Evolutionary conservation across 2,329 filamentous ascomycete species (phyloP).

Genomic region (Cladophialophora chaetospira): DNA sequence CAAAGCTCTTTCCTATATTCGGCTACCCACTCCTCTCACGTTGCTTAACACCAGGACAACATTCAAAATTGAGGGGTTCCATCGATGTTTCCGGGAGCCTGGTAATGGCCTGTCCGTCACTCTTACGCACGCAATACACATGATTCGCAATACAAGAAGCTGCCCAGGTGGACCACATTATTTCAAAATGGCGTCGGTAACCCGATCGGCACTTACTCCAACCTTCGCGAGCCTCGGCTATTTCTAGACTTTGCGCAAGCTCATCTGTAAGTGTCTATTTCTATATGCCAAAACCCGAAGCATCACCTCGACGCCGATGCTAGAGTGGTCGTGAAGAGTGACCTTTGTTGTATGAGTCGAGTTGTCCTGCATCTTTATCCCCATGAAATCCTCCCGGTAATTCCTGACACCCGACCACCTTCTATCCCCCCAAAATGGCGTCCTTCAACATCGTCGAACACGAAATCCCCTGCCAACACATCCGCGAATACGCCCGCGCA

Average conservation of each 20-base stretch:
- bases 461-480: conserved; percentile 50
- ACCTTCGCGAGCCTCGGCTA: too few relatives aligned
- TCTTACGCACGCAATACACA: neutral
- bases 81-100: neutral
- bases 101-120: neutral
- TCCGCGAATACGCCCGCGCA: conserved; percentile 54
- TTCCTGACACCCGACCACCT: neutral
- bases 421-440: conserved; percentile 32
- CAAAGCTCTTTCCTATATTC: too few relatives aligned
- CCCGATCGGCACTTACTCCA: conserved; percentile 1
- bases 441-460: conserved; percentile 52
- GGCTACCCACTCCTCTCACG: too few relatives aligned
- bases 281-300: neutral
- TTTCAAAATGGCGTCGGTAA: neutral
- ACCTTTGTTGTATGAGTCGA: too few relatives aligned
- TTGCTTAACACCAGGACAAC: too few relatives aligned
- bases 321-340: too few relatives aligned
- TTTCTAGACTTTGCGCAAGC: too few relatives aligned
- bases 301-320: too few relatives aligned
- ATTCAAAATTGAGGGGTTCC: too few relatives aligned
- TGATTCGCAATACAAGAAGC: neutral
- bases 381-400: neutral
- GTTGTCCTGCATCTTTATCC: neutral
- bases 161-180: too few relatives aligned
- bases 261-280: too few relatives aligned